Percentiles rank a stretch among this genome's conserved stretches.
Conservation (phyloP, 192 early-diverging fungal genomes). For the Spizellomyces sp. region DNA sequence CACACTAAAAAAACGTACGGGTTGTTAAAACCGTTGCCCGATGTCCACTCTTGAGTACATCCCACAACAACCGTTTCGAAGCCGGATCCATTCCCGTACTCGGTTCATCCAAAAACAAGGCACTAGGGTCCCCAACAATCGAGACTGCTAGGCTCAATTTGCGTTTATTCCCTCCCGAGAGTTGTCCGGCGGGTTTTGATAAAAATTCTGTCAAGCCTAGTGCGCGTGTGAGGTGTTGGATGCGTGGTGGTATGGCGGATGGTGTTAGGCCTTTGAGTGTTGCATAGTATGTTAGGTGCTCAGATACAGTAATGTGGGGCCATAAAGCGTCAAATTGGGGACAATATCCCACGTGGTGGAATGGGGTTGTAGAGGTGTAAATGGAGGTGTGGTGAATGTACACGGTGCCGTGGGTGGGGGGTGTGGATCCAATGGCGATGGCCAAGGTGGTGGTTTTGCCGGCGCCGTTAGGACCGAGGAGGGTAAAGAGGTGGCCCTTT, state of each 20-base stretch:
- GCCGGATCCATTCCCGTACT: slow-evolving; percentile 76
- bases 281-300: slow-evolving; percentile 75
- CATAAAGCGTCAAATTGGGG: slow-evolving; percentile 78
- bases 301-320: slow-evolving; percentile 70
- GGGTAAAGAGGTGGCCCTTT: slow-evolving; percentile 33
- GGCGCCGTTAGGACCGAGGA: slow-evolving; percentile 50
- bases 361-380: slow-evolving; percentile 24
- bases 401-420: slow-evolving; percentile 34
- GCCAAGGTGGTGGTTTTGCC: slow-evolving; percentile 46
- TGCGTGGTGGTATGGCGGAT: slow-evolving; percentile 47
- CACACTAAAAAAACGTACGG: slow-evolving; percentile 1
- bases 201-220: slow-evolving; percentile 51
- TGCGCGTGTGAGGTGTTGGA: slow-evolving; percentile 57
- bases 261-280: slow-evolving; percentile 67
- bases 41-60: slow-evolving; percentile 63
- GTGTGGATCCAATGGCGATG: slow-evolving; percentile 37
- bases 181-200: slow-evolving; percentile 53
- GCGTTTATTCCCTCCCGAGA: slow-evolving; percentile 77
- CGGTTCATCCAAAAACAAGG: slow-evolving; percentile 83
- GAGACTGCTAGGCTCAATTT: slow-evolving; percentile 53
- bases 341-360: slow-evolving; percentile 58
- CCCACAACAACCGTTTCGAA: slow-evolving; percentile 76
- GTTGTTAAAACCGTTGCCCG: slow-evolving; percentile 64
- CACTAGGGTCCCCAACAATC: slow-evolving; percentile 53
- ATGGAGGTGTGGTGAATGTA: slow-evolving; percentile 27